phyloP scores from a whole-genome alignment of 1,284 basidiomycete genomes.

The Cryptococcus maquisensis region DNA sequence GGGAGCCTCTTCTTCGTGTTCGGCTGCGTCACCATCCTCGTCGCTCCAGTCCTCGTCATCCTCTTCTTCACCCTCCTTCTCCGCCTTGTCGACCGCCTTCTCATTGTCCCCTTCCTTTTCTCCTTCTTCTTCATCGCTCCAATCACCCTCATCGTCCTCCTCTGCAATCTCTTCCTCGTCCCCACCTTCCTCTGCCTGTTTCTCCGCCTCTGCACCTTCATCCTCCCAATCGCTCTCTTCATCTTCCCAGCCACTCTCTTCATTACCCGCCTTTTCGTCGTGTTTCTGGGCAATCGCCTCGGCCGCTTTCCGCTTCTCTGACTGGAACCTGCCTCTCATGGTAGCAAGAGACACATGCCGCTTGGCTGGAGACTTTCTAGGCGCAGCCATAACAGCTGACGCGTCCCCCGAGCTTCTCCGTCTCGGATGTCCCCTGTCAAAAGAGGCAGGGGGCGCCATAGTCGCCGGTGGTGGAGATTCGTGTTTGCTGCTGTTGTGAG shows the following conservation, averaged over 20 bases:
- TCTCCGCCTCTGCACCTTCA: conserved; percentile 2
- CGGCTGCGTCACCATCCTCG: neutral
- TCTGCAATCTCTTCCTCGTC: conserved; percentile 25
- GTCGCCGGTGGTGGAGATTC: neutral
- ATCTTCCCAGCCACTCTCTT: conserved; percentile 18
- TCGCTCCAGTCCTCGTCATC: neutral
- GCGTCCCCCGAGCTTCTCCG: conserved; percentile 27
- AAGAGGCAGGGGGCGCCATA: conserved; percentile 5
- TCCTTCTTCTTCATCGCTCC: conserved; percentile 6
- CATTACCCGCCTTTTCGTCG: conserved; percentile 14
- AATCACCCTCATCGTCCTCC: conserved; percentile 5
- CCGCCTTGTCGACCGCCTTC: neutral
- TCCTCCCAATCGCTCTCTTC: conserved; percentile 28
- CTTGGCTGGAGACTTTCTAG: neutral
- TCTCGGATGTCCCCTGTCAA: conserved; percentile 4
- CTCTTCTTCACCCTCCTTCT: neutral
- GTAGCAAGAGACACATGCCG: conserved; percentile 41
- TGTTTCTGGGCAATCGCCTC: conserved; percentile 21
- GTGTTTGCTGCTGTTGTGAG: neutral
- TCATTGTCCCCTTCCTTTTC: conserved; percentile 4
- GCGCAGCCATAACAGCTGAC: conserved; percentile 9
- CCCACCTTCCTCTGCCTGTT: conserved; percentile 6
- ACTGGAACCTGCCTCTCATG: conserved; percentile 38
- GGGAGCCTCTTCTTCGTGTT: neutral
- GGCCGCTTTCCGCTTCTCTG: conserved; percentile 39